Evolutionary conservation across 2,329 filamentous ascomycete species (phyloP).

Genomic region (Trichoderma sp.): DNA sequence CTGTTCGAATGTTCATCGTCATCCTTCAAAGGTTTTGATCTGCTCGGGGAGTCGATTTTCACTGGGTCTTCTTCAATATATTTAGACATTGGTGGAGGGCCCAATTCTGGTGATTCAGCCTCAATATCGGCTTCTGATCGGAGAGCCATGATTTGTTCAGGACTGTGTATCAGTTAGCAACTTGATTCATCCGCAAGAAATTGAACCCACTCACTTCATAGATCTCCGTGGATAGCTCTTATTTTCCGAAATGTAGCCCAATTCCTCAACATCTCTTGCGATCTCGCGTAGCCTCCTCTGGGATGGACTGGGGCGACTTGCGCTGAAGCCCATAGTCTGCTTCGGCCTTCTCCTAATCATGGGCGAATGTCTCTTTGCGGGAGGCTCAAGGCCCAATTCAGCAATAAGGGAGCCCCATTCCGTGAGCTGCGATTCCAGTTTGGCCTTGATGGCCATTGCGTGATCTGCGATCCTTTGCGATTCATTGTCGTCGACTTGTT

Average conservation of each 20-base stretch:
- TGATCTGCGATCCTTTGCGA: constrained; percentile 63
- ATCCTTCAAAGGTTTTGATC: constrained; percentile 24
- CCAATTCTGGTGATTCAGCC: constrained; percentile 68
- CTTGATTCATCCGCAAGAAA: neutral
- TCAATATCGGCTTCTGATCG: constrained; percentile 51
- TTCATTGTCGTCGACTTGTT: constrained; percentile 63
- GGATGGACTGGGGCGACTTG: constrained; percentile 49
- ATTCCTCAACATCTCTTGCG: constrained; percentile 55
- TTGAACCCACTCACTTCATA: constrained; percentile 59
- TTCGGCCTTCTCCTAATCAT: constrained; percentile 45
- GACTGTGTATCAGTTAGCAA: constrained; percentile 47
- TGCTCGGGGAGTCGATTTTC: constrained; percentile 53
- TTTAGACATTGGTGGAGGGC: constrained; percentile 61
- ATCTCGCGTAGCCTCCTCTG: constrained; percentile 60
- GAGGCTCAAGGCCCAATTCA: constrained; percentile 63
- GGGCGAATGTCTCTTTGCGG: constrained; percentile 51
- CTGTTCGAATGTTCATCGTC: neutral
- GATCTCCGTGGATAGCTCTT: constrained; percentile 68
- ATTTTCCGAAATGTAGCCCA: constrained; percentile 64
- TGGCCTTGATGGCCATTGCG: constrained; percentile 67
- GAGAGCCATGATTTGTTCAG: constrained; percentile 64
- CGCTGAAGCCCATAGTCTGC: constrained; percentile 45
- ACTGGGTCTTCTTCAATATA: constrained; percentile 59
- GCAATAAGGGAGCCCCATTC: constrained; percentile 70
- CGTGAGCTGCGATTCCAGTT: constrained; percentile 70